A percentile compares a stretch with the other conserved stretches of the same genome.
Conservation (phyloP, 495 filamentous ascomycete species). For the Xylaria nigripes region DNA sequence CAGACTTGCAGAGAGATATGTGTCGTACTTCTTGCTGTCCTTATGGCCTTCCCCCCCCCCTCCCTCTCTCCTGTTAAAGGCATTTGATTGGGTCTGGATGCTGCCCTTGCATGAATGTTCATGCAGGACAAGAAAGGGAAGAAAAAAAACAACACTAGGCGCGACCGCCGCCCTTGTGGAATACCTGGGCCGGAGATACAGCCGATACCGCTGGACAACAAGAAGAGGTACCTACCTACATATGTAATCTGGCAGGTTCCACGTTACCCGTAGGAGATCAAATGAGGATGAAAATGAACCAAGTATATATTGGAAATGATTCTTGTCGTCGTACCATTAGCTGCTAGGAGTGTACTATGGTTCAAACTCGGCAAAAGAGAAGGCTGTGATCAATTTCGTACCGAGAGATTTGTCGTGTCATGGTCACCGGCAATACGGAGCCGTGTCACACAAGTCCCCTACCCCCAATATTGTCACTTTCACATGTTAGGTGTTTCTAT, state of each 20-base stretch:
- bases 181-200: neutral
- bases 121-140: constrained; percentile 5
- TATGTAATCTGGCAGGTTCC: constrained; percentile 8
- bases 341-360: neutral
- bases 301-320: neutral
- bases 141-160: neutral
- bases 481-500: neutral
- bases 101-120: constrained; percentile 10
- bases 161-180: neutral
- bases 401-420: neutral
- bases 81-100: neutral
- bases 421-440: neutral
- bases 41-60: neutral
- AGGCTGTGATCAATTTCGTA: no score
- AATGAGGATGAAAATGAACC: neutral
- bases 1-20: neutral
- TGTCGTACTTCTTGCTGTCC: constrained; percentile 1
- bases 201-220: constrained; percentile 4
- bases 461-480: neutral
- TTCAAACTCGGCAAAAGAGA: no score
- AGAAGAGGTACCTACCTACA: no score
- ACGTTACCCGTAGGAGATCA: neutral
- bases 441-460: neutral
- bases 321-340: neutral
- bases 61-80: neutral